Evolutionary conservation across 1,139 yeast genomes (phyloP), one percentile per base, ranked within the genome.

Genomic region (Suhomyces wounanorum): DNA sequence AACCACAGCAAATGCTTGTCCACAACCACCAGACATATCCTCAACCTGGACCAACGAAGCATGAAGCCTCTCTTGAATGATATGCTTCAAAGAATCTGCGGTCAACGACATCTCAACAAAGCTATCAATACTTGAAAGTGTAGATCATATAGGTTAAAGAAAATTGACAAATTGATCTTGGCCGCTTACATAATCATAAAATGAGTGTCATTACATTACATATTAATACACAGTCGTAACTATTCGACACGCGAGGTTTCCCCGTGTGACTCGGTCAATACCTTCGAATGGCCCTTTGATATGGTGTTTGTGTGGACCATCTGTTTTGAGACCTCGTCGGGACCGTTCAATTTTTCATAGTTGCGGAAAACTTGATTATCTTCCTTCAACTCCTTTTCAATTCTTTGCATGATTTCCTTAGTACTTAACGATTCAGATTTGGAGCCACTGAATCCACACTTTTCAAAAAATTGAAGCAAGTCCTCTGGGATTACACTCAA

Each of bases 11-110:
- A 86, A 87, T 3, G 95, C 94, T 64, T 87, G 95, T 4, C 96
- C 96, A 65, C 96, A 87, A 0, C 96, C 96, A 8, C 96, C 91
- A 39, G 89, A 84, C 81, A 85, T 83, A 54, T 82, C 87, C 59
- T 83, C 87, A 4, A 84, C 89, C 59, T 82, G 83, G 4, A 82
- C 88, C 51, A 82, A 73, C 1, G 66, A 59, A 2, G 87, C 85
- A 28, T 72, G 67, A 23, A 84, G 72, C 48, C 84, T 68, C n/a
- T 79, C 77, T 52, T 72, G 68, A 47, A 84, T 83, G 35, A 77
- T 68, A 8, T 66, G 63, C 53, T 79, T 74, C 33, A 84, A 68
- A 9, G 72, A 58, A 11, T 80, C 84, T 3, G 79, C 66, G 6
- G 83, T 78, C 52, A 81, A 65, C 47, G 76, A 58, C 77, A 73